Conservation (phyloP, 2,329 filamentous ascomycete genomes). For the Neospermospora avenae region DNA sequence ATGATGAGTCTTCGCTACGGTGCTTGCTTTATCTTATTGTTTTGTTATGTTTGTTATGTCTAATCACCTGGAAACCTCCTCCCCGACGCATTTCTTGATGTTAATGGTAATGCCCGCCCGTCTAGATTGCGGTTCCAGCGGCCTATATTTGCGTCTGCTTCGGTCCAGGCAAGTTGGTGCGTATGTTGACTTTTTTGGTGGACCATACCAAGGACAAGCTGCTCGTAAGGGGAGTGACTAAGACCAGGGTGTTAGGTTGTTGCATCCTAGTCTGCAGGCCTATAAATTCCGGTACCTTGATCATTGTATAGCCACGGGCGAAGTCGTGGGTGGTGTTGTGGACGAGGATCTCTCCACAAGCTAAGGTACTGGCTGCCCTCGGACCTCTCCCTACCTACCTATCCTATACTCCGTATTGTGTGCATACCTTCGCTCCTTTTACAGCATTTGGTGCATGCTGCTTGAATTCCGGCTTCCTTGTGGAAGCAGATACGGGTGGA, state of each 20-base stretch:
- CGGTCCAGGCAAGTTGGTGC: neutral
- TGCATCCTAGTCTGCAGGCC: constrained; percentile 7
- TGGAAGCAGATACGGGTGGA: constrained; percentile 1
- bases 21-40: too few relatives aligned
- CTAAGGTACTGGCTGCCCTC: constrained; percentile 2
- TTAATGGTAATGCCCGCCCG: too few relatives aligned
- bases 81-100: too few relatives aligned
- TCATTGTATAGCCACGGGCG: neutral
- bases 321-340: neutral
- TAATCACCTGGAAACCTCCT: too few relatives aligned
- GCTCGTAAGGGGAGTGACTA: constrained; percentile 4
- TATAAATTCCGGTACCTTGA: constrained; percentile 8
- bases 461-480: neutral
- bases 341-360: constrained; percentile 1
- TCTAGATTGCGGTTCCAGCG: too few relatives aligned
- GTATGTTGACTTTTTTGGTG: constrained; percentile 6
- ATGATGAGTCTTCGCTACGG: constrained; percentile 4
- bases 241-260: too few relatives aligned
- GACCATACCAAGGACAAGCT: constrained; percentile 9
- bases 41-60: too few relatives aligned
- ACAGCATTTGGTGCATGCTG: neutral
- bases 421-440: neutral
- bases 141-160: neutral
- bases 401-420: too few relatives aligned
- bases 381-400: too few relatives aligned